Evolutionary conservation across 1,284 basidiomycete species (phyloP).

Genomic region (Vanrija sp.): DNA sequence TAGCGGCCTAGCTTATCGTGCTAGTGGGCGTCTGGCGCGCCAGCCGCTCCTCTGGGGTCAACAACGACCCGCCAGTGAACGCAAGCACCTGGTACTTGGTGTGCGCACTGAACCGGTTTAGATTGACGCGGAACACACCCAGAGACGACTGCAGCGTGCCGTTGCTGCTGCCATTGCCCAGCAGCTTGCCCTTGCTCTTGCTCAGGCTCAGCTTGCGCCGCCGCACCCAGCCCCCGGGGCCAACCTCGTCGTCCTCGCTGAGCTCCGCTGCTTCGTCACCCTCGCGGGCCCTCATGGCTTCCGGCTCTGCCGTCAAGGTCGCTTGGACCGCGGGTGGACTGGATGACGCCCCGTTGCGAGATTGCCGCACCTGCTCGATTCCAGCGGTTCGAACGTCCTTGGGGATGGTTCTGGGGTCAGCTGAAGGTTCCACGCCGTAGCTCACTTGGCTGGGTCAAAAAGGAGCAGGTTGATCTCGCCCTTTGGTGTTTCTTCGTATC

Average conservation of each 20-base stretch:
- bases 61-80: slow-evolving; percentile 35
- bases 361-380: slow-evolving; percentile 25
- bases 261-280: slow-evolving; percentile 11
- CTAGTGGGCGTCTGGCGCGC: slow-evolving; percentile 39
- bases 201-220: slow-evolving; percentile 24
- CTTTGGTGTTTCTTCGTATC: slow-evolving; percentile 64
- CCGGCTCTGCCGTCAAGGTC: slow-evolving; percentile 16
- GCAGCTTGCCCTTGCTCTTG: slow-evolving; percentile 9
- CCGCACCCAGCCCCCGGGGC: slow-evolving; percentile 40
- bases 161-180: no score
- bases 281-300: background rate
- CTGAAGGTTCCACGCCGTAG: slow-evolving; percentile 6
- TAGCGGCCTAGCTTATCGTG: no score
- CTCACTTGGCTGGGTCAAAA: slow-evolving; percentile 73
- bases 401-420: slow-evolving; percentile 30
- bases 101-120: slow-evolving; percentile 35
- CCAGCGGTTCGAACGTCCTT: slow-evolving; percentile 42
- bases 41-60: slow-evolving; percentile 54
- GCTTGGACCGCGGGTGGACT: slow-evolving; percentile 5
- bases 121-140: slow-evolving; percentile 55
- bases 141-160: slow-evolving; percentile 38
- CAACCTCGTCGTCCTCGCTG: slow-evolving; percentile 36
- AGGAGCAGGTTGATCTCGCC: slow-evolving; percentile 63
- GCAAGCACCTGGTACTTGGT: slow-evolving; percentile 45
- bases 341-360: slow-evolving; percentile 4